Evolutionary conservation across 371 early-diverging fungal genomes (phyloP).

Genomic region (Thermomucor indicae-seudaticae): DNA sequence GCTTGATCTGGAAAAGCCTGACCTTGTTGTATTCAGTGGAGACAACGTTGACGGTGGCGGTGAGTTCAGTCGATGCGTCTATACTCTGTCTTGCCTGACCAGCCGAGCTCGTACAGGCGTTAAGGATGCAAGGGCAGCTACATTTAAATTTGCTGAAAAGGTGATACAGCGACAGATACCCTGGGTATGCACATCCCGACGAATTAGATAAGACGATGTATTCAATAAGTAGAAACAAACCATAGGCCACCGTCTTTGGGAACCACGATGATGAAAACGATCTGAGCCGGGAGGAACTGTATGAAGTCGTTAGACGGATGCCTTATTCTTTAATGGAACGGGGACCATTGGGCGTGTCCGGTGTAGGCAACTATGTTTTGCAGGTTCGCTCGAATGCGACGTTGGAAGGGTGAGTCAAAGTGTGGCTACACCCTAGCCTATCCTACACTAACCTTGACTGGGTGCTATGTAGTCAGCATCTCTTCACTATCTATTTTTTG

Average conservation of each 20-base stretch:
- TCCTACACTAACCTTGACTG: no score
- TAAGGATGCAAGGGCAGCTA: constrained; percentile 38
- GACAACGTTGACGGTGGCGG: constrained; percentile 44
- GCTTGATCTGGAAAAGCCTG: constrained; percentile 45
- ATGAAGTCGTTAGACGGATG: constrained; percentile 37
- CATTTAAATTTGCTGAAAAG: constrained; percentile 44
- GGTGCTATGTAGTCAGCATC: constrained; percentile 12
- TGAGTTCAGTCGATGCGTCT: no score
- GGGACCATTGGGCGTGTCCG: constrained; percentile 42
- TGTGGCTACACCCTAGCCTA: background rate
- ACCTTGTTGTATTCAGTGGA: constrained; percentile 54
- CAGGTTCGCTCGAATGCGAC: constrained; percentile 21
- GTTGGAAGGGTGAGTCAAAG: background rate
- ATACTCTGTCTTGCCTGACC: background rate
- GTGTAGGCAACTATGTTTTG: constrained; percentile 46
- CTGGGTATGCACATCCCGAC: constrained; percentile 24
- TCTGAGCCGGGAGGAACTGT: constrained; percentile 45
- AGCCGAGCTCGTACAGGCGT: constrained; percentile 4
- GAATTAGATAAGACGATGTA: no score
- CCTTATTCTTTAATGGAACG: constrained; percentile 43
- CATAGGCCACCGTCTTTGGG: constrained; percentile 48
- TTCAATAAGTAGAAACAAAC: background rate
- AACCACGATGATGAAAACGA: constrained; percentile 55
- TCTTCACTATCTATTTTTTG: constrained; percentile 46
- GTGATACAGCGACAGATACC: constrained; percentile 45